Percentiles rank a stretch among this genome's conserved stretches.
Conservation (phyloP, 73 alveolate genomes). For the Paramecium sonneborni region DNA sequence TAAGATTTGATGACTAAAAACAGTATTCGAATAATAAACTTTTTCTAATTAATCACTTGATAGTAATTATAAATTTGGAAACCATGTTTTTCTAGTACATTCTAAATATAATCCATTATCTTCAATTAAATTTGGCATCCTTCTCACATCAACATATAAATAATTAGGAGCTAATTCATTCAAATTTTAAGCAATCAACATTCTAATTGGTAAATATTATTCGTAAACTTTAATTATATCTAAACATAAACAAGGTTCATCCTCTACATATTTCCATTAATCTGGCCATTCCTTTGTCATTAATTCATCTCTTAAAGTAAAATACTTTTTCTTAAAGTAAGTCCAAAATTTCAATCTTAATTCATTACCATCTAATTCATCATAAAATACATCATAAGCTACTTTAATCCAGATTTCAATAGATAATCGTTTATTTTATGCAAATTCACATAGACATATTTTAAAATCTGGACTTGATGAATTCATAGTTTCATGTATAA, state of each 20-base stretch:
- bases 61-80: neutral
- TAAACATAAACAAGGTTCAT: constrained; percentile 48
- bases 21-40: constrained; percentile 9
- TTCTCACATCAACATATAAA: neutral
- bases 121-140: constrained; percentile 37
- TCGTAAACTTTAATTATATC: constrained; percentile 32
- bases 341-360: constrained; percentile 40
- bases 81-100: constrained; percentile 16
- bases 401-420: constrained; percentile 44
- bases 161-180: neutral
- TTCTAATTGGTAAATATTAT: constrained; percentile 32
- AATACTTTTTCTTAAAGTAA: neutral
- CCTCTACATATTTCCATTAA: constrained; percentile 10
- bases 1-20: constrained; percentile 7
- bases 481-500: constrained; percentile 6
- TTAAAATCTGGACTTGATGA: constrained; percentile 24
- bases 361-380: constrained; percentile 40
- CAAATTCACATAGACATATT: constrained; percentile 41
- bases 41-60: neutral
- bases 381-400: constrained; percentile 42
- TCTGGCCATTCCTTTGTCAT: constrained; percentile 35
- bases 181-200: neutral
- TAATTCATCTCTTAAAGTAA: neutral
- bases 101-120: constrained; percentile 30
- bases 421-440: neutral